Base-by-base conservation (phyloP, 208 protist species). In the Trypanosoma melophagium region DNA sequence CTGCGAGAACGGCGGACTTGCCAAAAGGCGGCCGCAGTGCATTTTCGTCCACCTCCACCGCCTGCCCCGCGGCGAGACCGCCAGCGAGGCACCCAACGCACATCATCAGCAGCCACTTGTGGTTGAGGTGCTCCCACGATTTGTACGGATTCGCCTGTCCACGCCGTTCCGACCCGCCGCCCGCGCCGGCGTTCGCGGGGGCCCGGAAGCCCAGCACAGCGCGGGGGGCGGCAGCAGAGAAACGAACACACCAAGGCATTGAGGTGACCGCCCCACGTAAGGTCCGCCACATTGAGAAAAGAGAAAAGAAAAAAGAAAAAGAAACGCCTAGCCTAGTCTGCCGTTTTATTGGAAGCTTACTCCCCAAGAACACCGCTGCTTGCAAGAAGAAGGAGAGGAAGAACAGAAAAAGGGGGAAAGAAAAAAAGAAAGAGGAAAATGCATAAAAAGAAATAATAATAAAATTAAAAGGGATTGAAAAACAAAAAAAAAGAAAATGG, bases 101-200 rank as follows among this genome's bases (percentile, higher is more conserved):
- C 86, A 91, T 92, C 21, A 92, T 51, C 31, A 92, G 64, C 12
- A 94, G 76, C 89, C 85, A 94, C 44, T 69, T 89, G 77, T 94
- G 89, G 60, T 76, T 94, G 52, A 94, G 64, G 70, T 94, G 89
- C 62, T 91, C 79, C 86, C 89, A 92, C 40, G 89, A 94, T 69
- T 94, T 94, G 79, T 82, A 94, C 14, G 89, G 89, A 52, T 94
- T 94, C 40, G 89, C 89, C 54, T 86, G 73, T 22, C 51, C 52
- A 12, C 16, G 31, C 16, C 79, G 74, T 56, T 69, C 54, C 35
- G 71, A 64, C 25, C 62, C 74, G 13, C 61, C 47, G 16, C 81
- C 81, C 13, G 74, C 47, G 28, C 83, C 79, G n/a, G 81, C 70
- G 45, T 88, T 81, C 5, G 76, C 75, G 2, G 83, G 74, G 16